Evolutionary conservation across 2,329 filamentous ascomycete genomes (phyloP), one percentile per base, ranked within the genome.

Genomic region (Xylaria sp.): DNA sequence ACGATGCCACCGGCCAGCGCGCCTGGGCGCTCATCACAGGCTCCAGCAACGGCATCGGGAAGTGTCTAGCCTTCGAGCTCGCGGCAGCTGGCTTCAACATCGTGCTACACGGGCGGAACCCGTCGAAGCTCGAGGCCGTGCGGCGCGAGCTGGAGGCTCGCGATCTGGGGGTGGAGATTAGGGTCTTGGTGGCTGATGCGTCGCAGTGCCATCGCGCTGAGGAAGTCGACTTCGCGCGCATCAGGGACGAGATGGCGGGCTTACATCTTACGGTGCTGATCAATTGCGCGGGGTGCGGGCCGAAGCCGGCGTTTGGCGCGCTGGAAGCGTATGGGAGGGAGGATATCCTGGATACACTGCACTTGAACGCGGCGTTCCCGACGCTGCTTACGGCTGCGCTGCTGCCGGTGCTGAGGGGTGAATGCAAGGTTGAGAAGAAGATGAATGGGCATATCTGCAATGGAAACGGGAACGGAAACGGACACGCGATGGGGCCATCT

Each of bases 31-130:
- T 86, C 0, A 76, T 86, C 8, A 87, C 85, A 0, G 85, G 85
- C 30, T 80, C 83, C 17, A 84, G 78, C 36, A 83, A 85, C 54
- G 86, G 86, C 11, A 86, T 88, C 53, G 86, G 86, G 2, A 77
- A 79, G 32, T 82, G 78, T 0, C 82, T 87, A 65, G 81, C 81
- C 8, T 73, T 82, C 56, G 84, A 85, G 70, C 82, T 89, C 11
- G 82, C 82, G 7, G 66, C 69, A 0, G 77, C 78, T n/a, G 84
- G 85, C n/a, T 88, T 88, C 80, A 85, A 86, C 70, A 78, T 89
- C 30, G 77, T 88, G 12, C 74, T 89, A 3, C 86, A 88, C 67
- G 86, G 86, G 17, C 81, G 85, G 32, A 85, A 84, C 65, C 63
- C 70, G 2, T 64, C 72, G 2, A 86, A 85, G 71, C 80, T 89